Base-by-base conservation (phyloP, 2,329 filamentous ascomycete genomes). In the Bipolaris gigantea region DNA sequence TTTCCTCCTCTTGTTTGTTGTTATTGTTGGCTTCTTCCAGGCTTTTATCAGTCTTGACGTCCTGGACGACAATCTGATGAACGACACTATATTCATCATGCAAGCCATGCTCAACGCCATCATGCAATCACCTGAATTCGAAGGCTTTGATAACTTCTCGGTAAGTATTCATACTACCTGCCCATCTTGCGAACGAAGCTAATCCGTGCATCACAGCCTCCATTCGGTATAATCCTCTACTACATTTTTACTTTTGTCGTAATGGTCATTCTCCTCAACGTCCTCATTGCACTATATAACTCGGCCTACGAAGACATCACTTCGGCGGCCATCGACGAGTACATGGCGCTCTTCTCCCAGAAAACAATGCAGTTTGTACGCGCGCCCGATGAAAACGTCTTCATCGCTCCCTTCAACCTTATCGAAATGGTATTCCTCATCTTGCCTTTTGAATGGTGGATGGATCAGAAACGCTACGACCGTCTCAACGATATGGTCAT, bases 191-290 rank as follows among this genome's bases (percentile, higher is more conserved):
- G 10, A 7, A 16, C n/a, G 32, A 35, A 32, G 25, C 56, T 62
- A 57, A 63, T 13, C 10, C 51, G 19, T 21, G 9, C 36, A 4
- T 13, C 15, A 23, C 23, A 73, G 19, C 92, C 89, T 11, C 94
- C 94, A 0, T 99, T 97, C 73, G 94, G 94, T 8, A 84, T 96
- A 46, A 89, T 97, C 30, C 86, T 99, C 9, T 99, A 99, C 79
- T 99, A 99, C 78, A 85, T 95, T 71, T 99, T 97, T 75, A 96
- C 93, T 16, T 99, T 99, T 69, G 87, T 97, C 35, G 89, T 99
- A 67, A 97, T 96, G 89, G 92, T 94, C 60, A 82, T 99, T 52
- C 81, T 97, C 23, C 85, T 99, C 63, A 99, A 99, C 73, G 91
- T 99, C 65, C 85, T 99, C 53, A 97, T 99, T 70, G 94, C 94